phyloP scores from a whole-genome alignment of 345 rosid genomes.

The Citrus trifoliata region DNA sequence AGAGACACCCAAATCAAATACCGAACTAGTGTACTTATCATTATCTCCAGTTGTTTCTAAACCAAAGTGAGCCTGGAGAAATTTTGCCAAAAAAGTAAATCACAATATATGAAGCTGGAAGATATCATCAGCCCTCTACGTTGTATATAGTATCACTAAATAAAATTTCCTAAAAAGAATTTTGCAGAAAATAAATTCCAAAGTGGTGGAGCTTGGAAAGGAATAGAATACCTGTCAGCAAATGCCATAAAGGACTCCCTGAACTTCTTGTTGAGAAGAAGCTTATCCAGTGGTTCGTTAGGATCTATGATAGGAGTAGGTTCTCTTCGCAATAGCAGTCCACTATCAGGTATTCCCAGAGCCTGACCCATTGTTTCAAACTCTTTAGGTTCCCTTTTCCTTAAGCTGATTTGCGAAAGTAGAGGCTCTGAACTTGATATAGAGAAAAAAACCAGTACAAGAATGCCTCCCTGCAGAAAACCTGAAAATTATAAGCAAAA shows the following conservation, averaged over 20 bases:
- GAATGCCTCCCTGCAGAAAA: constrained; percentile 59
- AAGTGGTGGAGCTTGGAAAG: neutral
- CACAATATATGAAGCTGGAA: neutral
- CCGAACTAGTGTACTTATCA: neutral
- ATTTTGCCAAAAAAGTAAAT: neutral
- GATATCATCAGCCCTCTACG: neutral
- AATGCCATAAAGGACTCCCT: constrained; percentile 86
- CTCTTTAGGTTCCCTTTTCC: constrained; percentile 54
- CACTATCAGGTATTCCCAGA: constrained; percentile 86
- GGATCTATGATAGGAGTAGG: constrained; percentile 45
- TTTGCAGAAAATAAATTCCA: neutral
- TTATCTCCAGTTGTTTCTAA: constrained; percentile 2
- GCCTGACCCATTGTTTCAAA: constrained; percentile 83
- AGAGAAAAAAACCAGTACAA: constrained; percentile 70
- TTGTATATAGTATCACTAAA: neutral
- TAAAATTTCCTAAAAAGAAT: neutral
- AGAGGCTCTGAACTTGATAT: constrained; percentile 86
- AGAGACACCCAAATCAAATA: neutral
- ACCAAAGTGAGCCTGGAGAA: neutral
- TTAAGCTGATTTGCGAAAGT: constrained; percentile 79
- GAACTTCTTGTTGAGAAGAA: constrained; percentile 69
- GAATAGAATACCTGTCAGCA: constrained; percentile 68
- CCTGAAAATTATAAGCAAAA: constrained; percentile 30
- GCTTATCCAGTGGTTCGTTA: constrained; percentile 77
- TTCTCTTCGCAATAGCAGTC: constrained; percentile 55